Evolutionary conservation across 108 stramenopile genomes (phyloP), one percentile per base, ranked within the genome.

Genomic region (Nitzschia sp.): DNA sequence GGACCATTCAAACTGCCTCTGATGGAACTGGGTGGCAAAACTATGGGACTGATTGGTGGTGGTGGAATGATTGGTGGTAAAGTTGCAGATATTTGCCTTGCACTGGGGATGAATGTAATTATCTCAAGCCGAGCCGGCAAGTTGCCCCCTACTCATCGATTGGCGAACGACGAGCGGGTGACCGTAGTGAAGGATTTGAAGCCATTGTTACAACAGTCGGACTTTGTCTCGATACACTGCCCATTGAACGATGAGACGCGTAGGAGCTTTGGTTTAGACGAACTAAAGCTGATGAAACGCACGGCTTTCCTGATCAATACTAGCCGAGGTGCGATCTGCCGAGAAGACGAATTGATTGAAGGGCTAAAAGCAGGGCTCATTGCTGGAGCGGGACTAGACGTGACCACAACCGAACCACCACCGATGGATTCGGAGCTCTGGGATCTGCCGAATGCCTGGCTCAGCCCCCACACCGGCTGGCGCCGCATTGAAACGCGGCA

Each of bases 401-500:
- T 87, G 15, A 89, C 89, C 25, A 78, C 84, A 9, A 71, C 76
- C 4, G 94, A 92, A 57, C 90, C 92, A 18, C 86, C 90, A 1
- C 54, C 69, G 0, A 56, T 65, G 2, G 84, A 89, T 28, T 79
- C 79, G 27, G 80, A 86, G 18, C 57, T 95, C 1, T 95, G 90
- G 90, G 71, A 70, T 15, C 62, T 95, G 19, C 77, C 74, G 17
- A 95, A 95, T 76, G 85, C 86, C 15, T 86, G 82, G 55, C 74
- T 95, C 42, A 88, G 88, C 1, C 95, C 92, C 1, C 95, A 95
- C 66, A 95, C 87, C 30, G 95, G 95, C 51, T 95, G 95, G 95
- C 84, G 87, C 46, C 76, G 95, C n/a, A 46, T 93, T 23, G 95
- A 95, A 79, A 92, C 95, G 24, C 73, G 92, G 54, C 95, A 95